Percentiles rank a stretch among this genome's conserved stretches.
Conservation (phyloP, 2,329 filamentous ascomycete genomes). For the Nigrospora osmanthi region DNA sequence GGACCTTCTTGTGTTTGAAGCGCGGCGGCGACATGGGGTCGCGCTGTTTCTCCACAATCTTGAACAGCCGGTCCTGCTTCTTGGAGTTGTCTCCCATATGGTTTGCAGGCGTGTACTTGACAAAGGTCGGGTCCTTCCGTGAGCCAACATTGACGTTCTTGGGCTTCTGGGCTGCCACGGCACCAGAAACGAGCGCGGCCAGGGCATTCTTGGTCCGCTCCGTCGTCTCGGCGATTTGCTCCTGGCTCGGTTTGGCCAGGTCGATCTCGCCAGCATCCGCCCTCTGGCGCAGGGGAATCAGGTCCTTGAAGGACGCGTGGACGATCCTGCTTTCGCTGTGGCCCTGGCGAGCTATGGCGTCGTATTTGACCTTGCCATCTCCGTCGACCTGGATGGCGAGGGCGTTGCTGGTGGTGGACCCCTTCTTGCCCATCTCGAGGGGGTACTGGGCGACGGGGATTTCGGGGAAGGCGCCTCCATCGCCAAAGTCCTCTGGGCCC, state of each 20-base stretch:
- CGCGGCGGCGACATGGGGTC: slow-evolving; percentile 97
- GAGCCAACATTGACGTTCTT: slow-evolving; percentile 85
- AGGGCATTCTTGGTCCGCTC: slow-evolving; percentile 85
- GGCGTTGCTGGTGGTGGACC: slow-evolving; percentile 67
- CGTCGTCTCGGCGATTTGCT: slow-evolving; percentile 76
- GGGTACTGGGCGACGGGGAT: slow-evolving; percentile 92
- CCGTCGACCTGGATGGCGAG: slow-evolving; percentile 86
- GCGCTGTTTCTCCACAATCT: slow-evolving; percentile 88
- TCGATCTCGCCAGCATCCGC: slow-evolving; percentile 90
- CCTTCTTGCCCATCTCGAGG: slow-evolving; percentile 86
- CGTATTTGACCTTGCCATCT: slow-evolving; percentile 92
- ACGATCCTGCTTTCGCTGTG: slow-evolving; percentile 79
- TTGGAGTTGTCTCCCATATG: slow-evolving; percentile 87
- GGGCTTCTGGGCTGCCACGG: slow-evolving; percentile 86
- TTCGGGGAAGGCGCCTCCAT: slow-evolving; percentile 94
- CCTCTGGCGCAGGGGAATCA: slow-evolving; percentile 88
- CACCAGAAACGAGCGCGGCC: slow-evolving; percentile 72
- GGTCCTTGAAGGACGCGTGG: slow-evolving; percentile 91
- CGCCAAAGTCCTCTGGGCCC: slow-evolving; percentile 82
- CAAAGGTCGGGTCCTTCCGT: slow-evolving; percentile 81
- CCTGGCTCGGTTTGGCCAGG: slow-evolving; percentile 73
- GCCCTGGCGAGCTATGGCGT: slow-evolving; percentile 85
- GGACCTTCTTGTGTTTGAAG: slow-evolving; percentile 98
- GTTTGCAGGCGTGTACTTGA: slow-evolving; percentile 89
- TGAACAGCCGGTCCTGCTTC: slow-evolving; percentile 95